A percentile compares a stretch with the other conserved stretches of the same genome.
phyloP scores from a whole-genome alignment of 345 rosid species.

The Eucalyptus regnans region DNA sequence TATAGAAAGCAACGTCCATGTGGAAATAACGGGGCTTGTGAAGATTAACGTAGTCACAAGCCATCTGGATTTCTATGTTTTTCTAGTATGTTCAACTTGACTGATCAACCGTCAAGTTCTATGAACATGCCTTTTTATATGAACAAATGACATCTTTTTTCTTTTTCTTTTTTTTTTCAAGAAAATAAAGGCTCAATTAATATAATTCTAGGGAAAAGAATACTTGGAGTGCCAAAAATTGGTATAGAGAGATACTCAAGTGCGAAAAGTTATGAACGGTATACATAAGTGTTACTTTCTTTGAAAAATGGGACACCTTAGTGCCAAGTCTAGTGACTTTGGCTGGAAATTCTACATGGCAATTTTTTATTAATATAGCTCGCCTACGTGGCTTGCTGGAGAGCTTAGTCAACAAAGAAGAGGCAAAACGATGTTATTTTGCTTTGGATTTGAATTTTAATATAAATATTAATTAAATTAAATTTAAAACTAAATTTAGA shows the following conservation, averaged over 20 bases:
- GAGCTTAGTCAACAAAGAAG: too few species aligned
- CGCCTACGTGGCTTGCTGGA: accelerated
- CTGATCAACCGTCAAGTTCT: not conserved
- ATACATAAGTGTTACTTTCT: too few species aligned
- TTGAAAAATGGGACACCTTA: too few species aligned
- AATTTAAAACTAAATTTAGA: too few species aligned
- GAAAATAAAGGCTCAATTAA: not conserved
- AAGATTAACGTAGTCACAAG: not conserved
- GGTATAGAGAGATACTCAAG: accelerated
- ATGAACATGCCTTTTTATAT: not conserved
- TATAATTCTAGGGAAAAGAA: not conserved
- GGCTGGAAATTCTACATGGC: accelerated
- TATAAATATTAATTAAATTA: too few species aligned
- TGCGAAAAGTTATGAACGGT: accelerated
- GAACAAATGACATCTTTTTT: not conserved
- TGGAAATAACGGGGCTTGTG: not conserved
- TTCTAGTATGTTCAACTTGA: not conserved
- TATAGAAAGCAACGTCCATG: not conserved
- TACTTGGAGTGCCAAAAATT: accelerated
- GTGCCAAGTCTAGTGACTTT: accelerated
- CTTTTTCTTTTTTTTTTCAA: not conserved
- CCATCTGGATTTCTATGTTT: not conserved
- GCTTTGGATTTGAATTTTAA: too few species aligned
- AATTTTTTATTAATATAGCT: too few species aligned
- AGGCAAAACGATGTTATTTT: accelerated